Conservation (phyloP, 139 green algal genomes). For the Raphidocelis subcapitata region DNA sequence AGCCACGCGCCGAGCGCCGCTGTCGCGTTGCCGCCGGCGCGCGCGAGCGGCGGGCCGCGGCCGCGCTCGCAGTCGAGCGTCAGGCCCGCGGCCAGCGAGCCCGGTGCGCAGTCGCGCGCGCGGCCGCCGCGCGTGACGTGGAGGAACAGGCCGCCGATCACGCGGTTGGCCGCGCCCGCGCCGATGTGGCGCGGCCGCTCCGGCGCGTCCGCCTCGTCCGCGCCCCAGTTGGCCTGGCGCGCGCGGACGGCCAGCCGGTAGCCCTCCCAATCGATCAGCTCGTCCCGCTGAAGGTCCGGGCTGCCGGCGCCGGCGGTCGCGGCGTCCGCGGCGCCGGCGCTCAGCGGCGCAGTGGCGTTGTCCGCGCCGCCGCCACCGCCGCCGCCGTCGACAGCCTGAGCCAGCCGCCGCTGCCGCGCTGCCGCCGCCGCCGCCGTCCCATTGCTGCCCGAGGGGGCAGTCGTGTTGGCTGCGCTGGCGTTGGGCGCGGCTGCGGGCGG, state of each 20-base stretch:
- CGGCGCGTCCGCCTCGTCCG: constrained; percentile 1
- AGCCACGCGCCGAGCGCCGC: no score
- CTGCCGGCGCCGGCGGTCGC: no score
- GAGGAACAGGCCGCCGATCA: constrained; percentile 43
- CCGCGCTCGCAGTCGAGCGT: no score
- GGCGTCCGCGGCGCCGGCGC: no score
- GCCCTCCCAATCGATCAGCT: neutral
- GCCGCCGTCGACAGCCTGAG: neutral
- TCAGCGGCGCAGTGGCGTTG: no score
- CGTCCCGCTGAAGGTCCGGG: no score
- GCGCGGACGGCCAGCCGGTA: neutral
- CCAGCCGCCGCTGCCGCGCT: neutral
- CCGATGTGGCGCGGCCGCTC: constrained; percentile 17
- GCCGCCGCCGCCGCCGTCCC: no score
- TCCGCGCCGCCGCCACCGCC: no score
- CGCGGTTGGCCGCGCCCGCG: constrained; percentile 21
- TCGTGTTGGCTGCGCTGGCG: no score
- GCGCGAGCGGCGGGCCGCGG: no score
- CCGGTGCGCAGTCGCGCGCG: neutral
- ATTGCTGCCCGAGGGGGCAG: no score
- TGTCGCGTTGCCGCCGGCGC: no score
- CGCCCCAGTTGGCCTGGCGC: neutral
- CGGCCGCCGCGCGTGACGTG: constrained; percentile 31
- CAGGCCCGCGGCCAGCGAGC: neutral
- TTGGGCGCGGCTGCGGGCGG: neutral